Base-by-base conservation (phyloP, 2,329 filamentous ascomycete species). In the Teratosphaeria destructans region DNA sequence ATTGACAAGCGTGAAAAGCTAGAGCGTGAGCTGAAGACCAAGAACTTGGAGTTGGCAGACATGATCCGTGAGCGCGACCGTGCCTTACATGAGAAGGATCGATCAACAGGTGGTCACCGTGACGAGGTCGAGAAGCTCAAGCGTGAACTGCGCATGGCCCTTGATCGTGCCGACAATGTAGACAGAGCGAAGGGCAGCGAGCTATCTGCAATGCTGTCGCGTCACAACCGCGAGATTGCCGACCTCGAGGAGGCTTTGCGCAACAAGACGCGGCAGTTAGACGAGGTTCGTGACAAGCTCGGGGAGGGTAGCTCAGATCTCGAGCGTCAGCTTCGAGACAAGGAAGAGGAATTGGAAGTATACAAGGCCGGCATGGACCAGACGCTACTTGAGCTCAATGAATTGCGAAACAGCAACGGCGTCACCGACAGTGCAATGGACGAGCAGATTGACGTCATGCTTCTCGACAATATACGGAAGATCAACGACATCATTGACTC, bases 311-410 rank as follows among this genome's bases (percentile, higher is more conserved):
- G 87, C 72, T 88, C 87, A 0, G 94, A 97, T 70, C 85, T 96
- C 26, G 91, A 96, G 72, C 83, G 87, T 62, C 82, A 89, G 57
- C 81, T 99, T 35, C 87, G 88, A 54, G 94, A 97, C 64, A 97
- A 96, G 79, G 94, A 99, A 72, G 92, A 96, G 68, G 94, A 99
- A 76, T 85, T 99, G 29, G 94, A 97, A 75, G 92, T 97, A 54
- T 96, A 96, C 82, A 96, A 96, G 78, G 90, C 92, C 54, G 92
- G 91, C 68, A 95, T 99, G 90, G 94, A 99, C 71, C 89, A 97
- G 77, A 92, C 93, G 3, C 78, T 99, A 60, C 83, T 97, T 57
- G 92, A 96, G 75, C 81, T 99, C 61, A 93, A 95, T 70, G 91
- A 96, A 71, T 78, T 96, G 63, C 91, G 82, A 84, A 70, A 79